Evolutionary conservation across 495 filamentous ascomycete genomes (phyloP).

Genomic region (Cladorrhinum samala): DNA sequence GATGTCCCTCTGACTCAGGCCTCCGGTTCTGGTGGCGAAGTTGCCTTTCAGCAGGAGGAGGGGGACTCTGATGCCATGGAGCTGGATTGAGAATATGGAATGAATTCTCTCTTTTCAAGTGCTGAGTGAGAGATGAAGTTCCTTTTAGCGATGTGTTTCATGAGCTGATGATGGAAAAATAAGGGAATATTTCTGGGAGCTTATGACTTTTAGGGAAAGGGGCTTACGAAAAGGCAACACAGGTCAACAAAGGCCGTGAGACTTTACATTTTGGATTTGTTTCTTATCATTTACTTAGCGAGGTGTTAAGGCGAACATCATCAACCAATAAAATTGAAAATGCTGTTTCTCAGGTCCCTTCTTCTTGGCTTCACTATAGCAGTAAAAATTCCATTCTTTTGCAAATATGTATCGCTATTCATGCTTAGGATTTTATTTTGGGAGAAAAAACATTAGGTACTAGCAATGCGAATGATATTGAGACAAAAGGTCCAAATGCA

Average conservation of each 20-base stretch:
- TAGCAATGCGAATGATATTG: no score
- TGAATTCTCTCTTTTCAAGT: not conserved
- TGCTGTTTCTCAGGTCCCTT: no score
- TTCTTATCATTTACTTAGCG: not conserved
- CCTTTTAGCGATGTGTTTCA: no score
- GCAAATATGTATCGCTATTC: no score
- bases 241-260: slow-evolving; percentile 1
- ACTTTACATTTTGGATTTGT: slow-evolving; percentile 1
- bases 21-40: not conserved
- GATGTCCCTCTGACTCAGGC: slow-evolving; percentile 1
- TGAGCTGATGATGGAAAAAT: not conserved
- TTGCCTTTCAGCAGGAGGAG: slow-evolving; percentile 7
- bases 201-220: no score
- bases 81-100: slow-evolving; percentile 43
- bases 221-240: not conserved
- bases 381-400: no score
- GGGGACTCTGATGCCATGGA: slow-evolving; percentile 67
- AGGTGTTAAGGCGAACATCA: slow-evolving; percentile 3
- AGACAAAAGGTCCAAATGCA: no score
- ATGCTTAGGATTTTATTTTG: no score
- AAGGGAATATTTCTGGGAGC: no score
- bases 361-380: no score
- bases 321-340: not conserved
- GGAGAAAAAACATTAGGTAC: no score
- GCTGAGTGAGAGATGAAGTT: not conserved